Evolutionary conservation across 2,329 filamentous ascomycete species (phyloP), one percentile per base, ranked within the genome.

Genomic region (Phialocephala subalpina): DNA sequence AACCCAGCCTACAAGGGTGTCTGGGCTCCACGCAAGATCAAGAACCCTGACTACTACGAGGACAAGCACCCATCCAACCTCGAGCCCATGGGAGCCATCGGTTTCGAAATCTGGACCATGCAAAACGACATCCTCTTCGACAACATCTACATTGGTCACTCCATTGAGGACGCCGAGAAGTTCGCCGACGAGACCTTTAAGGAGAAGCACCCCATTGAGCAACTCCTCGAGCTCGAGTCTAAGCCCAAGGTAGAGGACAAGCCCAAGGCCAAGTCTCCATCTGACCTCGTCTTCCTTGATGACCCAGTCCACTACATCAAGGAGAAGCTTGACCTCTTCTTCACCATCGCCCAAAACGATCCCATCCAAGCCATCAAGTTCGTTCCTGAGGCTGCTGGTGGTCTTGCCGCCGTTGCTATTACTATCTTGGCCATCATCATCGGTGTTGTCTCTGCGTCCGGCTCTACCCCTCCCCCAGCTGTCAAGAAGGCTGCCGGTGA

Each of bases 21-120:
- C 69, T 99, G 96, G 96, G 89, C 90, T 78, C 95, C 96, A 74
- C 89, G 90, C 82, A 97, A 97, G 91, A 97, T 99, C 80, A 85
- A 92, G 83, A 99, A 99, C 90, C 96, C 96, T 70, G 87, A 90
- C 81, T 98, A 90, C 87, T 99, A 90, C 74, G 94, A 99, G 87
- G 96, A 98, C 87, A 97, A 97, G 90, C 92, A 87, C 68, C 96
- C 96, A 60, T 85, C 96, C 80, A 96, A 97, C 88, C 92, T 99
- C 77, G 96, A 99, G 87, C 94, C 96, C 73, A 98, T 99, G 81
- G 96, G 96, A 77, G 95, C 93, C 84, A 92, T 94, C 86, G 90
- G 96, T 75, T 98, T 98, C 77, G 96, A 99, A 83, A 95, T 99
- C 83, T 99, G 96, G 96, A 98, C 96, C 76, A 99, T 99, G 96